phyloP scores from a whole-genome alignment of 2,329 filamentous ascomycete genomes.

The Neofusicoccum sp. region DNA sequence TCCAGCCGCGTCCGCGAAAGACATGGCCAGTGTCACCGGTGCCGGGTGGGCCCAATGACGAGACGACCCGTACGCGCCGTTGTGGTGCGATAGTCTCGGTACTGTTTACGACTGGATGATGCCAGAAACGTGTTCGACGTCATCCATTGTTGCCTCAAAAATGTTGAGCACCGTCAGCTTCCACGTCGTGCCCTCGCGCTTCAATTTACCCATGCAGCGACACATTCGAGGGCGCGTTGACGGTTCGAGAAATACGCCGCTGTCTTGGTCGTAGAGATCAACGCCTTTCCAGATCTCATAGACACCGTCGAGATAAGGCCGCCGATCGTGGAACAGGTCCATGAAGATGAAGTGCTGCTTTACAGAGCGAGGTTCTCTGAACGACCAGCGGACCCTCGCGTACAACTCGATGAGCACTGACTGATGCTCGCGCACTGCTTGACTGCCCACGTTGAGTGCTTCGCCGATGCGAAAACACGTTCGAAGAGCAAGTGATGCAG shows the following conservation, averaged over 20 bases:
- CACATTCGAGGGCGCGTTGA: slow-evolving; percentile 43
- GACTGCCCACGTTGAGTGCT: slow-evolving; percentile 55
- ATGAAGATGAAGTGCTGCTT: slow-evolving; percentile 67
- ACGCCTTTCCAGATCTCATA: slow-evolving; percentile 52
- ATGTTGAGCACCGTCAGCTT: slow-evolving; percentile 52
- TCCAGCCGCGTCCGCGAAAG: background rate
- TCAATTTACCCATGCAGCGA: slow-evolving; percentile 54
- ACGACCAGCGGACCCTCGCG: slow-evolving; percentile 60
- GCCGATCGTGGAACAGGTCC: slow-evolving; percentile 62
- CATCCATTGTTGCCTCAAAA: slow-evolving; percentile 57
- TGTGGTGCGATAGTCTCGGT: background rate
- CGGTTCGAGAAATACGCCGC: slow-evolving; percentile 45
- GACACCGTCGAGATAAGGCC: slow-evolving; percentile 55
- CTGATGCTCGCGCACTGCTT: slow-evolving; percentile 51
- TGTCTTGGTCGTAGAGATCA: slow-evolving; percentile 47
- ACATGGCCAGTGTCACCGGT: slow-evolving; percentile 6
- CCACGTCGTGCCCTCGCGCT: slow-evolving; percentile 47
- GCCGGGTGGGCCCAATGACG: slow-evolving; percentile 13
- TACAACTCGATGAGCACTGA: slow-evolving; percentile 63
- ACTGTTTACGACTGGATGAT: slow-evolving; percentile 33
- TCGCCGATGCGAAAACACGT: slow-evolving; percentile 68
- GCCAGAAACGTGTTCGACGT: slow-evolving; percentile 54
- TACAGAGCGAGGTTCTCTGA: slow-evolving; percentile 49
- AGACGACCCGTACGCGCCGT: slow-evolving; percentile 8
- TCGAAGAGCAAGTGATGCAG: slow-evolving; percentile 51